Evolutionary conservation across 805 yeast genomes (phyloP), one percentile per base, ranked within the genome.

Genomic region (Metschnikowia corniflorae): DNA sequence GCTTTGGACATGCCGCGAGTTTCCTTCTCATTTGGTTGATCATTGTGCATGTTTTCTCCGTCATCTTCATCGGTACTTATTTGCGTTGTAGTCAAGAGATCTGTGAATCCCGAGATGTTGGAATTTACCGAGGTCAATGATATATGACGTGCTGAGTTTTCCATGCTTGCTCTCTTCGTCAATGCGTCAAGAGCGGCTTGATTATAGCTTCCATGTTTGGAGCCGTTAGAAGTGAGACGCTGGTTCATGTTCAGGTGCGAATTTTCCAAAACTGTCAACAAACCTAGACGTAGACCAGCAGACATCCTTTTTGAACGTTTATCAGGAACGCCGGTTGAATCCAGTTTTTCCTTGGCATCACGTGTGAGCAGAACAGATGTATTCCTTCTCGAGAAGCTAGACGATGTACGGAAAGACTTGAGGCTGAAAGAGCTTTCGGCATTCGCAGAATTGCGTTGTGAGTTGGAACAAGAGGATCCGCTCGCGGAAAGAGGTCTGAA

Each of bases 91-190:
- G 51, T 72, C 53, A 34, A 72, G 47, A 33, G 73, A 63, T 44
- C 80, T 58, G 59, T 77, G 51, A 42, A 58, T 58, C 61, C 82
- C 61, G 54, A 69, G 47, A 38, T 56, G 50, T 42, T 84, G 39
- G 60, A 82, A 58, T 49, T 72, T 66, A 43, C 68, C 37, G 55
- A 83, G 53, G 33, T 74, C 66, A 65, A 44, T 7, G 86, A 75
- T 40, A 74, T 78, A 30, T 80, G 73, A 39, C 76, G 81, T 13
- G 73, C 71, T 35, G 72, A 65, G 7, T 29, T 40, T 13, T 48
- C 39, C 7, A 43, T 16, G 16, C 34, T 31, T n/a, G 38, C 16
- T 29, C 43, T 53, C 27, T 44, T 55, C 1, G 68, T 61, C 25
- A 66, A 46, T 13, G 63, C 57, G 26, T 67, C 71, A 7, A 65